Conservation (phyloP, 768 basidiomycete species). For the Crucibulum laeve region DNA sequence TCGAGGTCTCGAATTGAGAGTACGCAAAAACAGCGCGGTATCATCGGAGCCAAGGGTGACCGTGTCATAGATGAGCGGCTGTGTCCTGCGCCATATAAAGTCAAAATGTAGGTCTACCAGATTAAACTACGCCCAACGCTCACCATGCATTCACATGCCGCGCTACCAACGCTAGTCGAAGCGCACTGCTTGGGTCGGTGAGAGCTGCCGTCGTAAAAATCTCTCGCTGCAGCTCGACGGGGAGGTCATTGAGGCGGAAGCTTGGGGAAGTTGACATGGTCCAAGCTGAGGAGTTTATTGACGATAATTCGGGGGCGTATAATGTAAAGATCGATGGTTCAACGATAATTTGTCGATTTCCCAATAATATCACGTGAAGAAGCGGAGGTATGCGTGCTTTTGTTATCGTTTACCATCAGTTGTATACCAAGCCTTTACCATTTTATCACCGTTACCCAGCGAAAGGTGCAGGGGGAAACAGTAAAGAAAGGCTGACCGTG, state of each 20-base stretch:
- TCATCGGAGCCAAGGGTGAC: conserved; percentile 28
- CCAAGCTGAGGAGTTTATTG: no score
- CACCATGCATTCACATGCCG: conserved; percentile 28
- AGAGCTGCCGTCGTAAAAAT: conserved; percentile 30
- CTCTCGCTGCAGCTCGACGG: conserved; percentile 34
- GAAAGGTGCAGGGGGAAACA: conserved; percentile 4
- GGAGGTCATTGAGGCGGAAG: conserved; percentile 28
- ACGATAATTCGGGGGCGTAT: no score
- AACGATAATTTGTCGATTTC: conserved; percentile 18
- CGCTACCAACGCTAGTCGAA: conserved; percentile 30
- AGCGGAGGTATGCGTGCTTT: conserved; percentile 8
- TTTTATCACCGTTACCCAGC: conserved; percentile 4
- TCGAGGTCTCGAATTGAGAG: conserved; percentile 24
- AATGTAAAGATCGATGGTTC: conserved; percentile 14
- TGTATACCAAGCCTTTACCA: conserved; percentile 8
- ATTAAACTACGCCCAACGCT: conserved; percentile 8
- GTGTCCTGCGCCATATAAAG: conserved; percentile 22
- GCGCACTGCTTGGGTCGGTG: conserved; percentile 18
- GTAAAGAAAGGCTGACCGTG: background rate
- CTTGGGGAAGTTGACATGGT: conserved; percentile 10
- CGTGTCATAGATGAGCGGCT: conserved; percentile 33
- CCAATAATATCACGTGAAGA: conserved; percentile 26
- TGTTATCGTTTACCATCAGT: conserved; percentile 12
- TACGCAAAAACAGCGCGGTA: conserved; percentile 28
- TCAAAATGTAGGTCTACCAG: background rate